phyloP scores from a whole-genome alignment of 768 basidiomycete species.

The Amanita molliuscula region DNA sequence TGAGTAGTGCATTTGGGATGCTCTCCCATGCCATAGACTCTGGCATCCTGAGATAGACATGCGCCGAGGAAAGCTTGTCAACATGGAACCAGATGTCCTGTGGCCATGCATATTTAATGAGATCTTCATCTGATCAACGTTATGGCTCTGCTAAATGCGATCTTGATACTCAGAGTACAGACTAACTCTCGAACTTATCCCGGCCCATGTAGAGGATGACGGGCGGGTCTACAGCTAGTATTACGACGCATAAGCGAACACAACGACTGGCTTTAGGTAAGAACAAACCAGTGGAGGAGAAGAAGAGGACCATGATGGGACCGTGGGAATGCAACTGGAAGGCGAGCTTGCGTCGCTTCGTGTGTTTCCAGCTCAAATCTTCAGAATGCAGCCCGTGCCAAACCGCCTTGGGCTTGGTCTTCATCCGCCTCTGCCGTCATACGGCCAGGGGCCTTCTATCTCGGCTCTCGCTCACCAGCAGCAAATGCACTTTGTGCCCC shows the following conservation, averaged over 20 bases:
- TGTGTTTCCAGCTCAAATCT: not conserved
- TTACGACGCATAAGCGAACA: conserved; percentile 4
- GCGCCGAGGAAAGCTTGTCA: conserved; percentile 93
- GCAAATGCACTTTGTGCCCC: conserved; percentile 57
- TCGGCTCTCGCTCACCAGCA: conserved; percentile 86
- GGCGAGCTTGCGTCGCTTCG: not conserved
- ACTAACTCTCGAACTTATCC: conserved; percentile 92
- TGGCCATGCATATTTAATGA: conserved; percentile 88
- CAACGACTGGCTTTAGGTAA: not conserved
- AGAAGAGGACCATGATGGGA: conserved; percentile 42
- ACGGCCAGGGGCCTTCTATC: conserved; percentile 88
- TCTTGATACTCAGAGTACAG: not conserved
- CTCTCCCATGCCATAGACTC: conserved; percentile 76
- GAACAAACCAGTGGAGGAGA: conserved; percentile 30
- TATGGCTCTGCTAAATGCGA: not conserved
- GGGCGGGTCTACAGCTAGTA: conserved; percentile 48
- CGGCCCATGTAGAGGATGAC: conserved; percentile 86
- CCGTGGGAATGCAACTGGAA: conserved; percentile 3
- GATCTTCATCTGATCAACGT: conserved; percentile 71
- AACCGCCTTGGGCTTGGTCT: conserved; percentile 83
- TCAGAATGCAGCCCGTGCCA: conserved; percentile 49
- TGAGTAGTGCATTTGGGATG: conserved; percentile 70
- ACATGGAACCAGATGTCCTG: conserved; percentile 95
- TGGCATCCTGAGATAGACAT: conserved; percentile 91
- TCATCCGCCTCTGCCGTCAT: conserved; percentile 80